Conservation (phyloP, 768 basidiomycete species). For the Leccinum arenicola region DNA sequence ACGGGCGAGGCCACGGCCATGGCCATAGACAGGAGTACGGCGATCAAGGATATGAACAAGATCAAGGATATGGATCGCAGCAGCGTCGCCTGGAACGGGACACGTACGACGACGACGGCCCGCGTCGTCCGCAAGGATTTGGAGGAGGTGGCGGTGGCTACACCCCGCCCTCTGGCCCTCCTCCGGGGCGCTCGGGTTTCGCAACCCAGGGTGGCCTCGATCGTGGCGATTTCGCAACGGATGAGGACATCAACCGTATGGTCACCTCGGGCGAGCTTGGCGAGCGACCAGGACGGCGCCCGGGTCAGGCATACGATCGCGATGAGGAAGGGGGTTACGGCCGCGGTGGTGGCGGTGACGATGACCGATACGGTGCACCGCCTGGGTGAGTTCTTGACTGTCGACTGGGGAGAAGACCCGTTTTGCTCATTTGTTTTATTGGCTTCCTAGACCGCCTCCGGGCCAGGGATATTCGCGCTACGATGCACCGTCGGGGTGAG, state of each 20-base stretch:
- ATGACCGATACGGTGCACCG: not conserved
- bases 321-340: not conserved
- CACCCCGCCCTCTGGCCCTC: constrained; percentile 8
- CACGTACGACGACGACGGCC: not conserved
- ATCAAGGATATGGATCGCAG: not conserved
- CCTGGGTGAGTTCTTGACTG: constrained; percentile 12
- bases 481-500: constrained; percentile 16
- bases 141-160: not conserved
- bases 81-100: not conserved
- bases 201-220: constrained; percentile 15
- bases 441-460: not conserved
- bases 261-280: constrained; percentile 16
- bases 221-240: constrained; percentile 29
- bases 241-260: constrained; percentile 25
- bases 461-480: constrained; percentile 8
- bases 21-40: not conserved
- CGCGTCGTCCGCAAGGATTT: constrained; percentile 1
- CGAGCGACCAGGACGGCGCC: not conserved
- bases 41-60: not conserved
- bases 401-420: not conserved
- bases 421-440: not conserved
- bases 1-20: not conserved
- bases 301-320: not conserved
- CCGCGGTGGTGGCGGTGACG: not conserved
- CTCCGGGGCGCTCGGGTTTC: not conserved